Conservation (phyloP, 2,329 filamentous ascomycete genomes). For the Cercospora sojina region DNA sequence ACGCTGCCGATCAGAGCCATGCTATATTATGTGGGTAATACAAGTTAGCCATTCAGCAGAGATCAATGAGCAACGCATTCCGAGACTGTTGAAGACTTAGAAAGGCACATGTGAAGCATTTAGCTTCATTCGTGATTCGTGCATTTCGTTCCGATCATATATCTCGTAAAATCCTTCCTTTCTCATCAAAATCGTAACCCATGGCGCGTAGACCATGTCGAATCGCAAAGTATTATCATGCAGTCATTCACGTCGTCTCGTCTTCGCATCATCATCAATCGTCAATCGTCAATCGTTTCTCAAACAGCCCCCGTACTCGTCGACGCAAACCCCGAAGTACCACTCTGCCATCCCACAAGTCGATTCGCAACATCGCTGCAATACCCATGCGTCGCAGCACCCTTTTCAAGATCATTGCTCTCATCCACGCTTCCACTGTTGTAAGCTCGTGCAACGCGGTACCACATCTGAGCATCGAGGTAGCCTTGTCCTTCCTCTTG, state of each 20-base stretch:
- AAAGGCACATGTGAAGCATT: neutral
- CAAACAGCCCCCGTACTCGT: neutral
- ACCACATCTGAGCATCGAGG: slow-evolving; percentile 8
- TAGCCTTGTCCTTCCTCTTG: slow-evolving; percentile 8
- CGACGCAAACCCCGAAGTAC: neutral
- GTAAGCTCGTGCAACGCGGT: slow-evolving; percentile 3
- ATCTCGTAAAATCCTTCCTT: neutral
- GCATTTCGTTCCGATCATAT: neutral
- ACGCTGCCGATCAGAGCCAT: neutral
- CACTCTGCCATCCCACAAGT: neutral
- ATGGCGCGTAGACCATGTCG: neutral
- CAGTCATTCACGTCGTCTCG: neutral
- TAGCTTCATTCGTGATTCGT: neutral
- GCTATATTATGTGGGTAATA: no score
- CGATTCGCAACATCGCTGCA: neutral
- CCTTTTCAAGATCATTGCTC: neutral
- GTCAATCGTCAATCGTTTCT: neutral
- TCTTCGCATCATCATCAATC: neutral
- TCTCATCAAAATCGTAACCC: neutral
- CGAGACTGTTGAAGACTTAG: neutral
- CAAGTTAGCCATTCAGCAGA: no score
- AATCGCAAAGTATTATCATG: neutral
- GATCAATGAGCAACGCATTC: no score
- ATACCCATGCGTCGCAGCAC: neutral
- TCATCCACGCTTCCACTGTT: neutral